A percentile compares a stretch with the other conserved stretches of the same genome.
These are phyloP conservation scores for Trichaptum fuscoviolaceum DNA, from an alignment of 768 basidiomycete species.

Conservation along the genomic window DNA sequence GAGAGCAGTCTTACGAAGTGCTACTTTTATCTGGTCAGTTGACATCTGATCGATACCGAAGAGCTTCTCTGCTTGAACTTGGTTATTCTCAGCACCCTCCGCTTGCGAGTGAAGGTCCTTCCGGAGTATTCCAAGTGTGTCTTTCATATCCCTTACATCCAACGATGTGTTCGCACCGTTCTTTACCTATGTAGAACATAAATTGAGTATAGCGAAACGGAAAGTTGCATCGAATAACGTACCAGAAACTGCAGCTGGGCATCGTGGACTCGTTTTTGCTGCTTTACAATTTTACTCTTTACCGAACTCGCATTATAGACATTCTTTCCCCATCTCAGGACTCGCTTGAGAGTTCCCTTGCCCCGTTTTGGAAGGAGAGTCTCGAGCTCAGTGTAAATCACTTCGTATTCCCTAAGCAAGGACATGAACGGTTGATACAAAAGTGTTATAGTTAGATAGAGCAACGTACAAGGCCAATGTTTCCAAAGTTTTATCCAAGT, in stretches of 20 bases:
- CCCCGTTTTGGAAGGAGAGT: not conserved
- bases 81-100: not conserved
- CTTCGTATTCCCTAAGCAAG: not conserved
- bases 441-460: not conserved
- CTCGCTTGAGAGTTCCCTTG: not conserved
- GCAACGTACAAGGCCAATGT: conserved; percentile 8
- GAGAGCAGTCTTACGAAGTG: not conserved
- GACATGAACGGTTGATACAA: not conserved
- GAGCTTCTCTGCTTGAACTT: not conserved
- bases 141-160: not conserved
- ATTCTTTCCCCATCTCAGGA: not conserved
- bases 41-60: not conserved
- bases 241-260: not conserved
- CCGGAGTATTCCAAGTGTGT: too few species aligned
- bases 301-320: not conserved
- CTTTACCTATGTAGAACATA: not conserved
- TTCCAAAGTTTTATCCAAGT: not conserved
- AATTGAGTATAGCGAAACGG: too few species aligned
- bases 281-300: not conserved
- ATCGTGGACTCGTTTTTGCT: not conserved
- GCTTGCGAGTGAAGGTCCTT: not conserved
- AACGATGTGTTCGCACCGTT: not conserved
- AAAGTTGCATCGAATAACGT: not conserved
- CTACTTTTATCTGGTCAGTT: not conserved
- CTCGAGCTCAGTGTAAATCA: not conserved